Base-by-base conservation (phyloP, 129 eudicot genomes). In the Heracleum sosnowskyi region DNA sequence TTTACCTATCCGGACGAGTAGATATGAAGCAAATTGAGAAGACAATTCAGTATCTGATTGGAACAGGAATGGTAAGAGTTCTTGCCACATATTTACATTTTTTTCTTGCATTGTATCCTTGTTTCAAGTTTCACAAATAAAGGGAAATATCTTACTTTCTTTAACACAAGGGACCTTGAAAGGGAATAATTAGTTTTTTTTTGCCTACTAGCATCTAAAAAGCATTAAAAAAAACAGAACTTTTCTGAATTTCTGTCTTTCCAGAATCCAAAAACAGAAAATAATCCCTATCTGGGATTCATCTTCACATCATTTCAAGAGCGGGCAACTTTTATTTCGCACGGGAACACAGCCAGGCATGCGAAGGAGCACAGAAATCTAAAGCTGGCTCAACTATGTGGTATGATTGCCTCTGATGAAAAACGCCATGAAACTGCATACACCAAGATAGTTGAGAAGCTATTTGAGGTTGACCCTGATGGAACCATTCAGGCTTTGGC, bases 301-400 rank as follows among this genome's bases (percentile, higher is more conserved):
- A 89, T 94, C 53, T 94, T 91, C 80, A 94, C 98, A 2, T 94
- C 98, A 18, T 91, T 91, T 74, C 98, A 94, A 87, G 98, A 94
- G 74, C 79, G 98, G 39, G 98, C 97, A 20, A 94, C 98, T 12
- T 91, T 94, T 64, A 55, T 94, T 41, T 91, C 96, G 49, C 98
- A 94, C 33, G 98, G 96, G 16, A 94, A 94, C 93, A 94, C 97
- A 5, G 98, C 98, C 47, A 77, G 97, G 16, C 97, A 76, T 28
- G 98, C 98, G 13, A 85, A 90, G 86, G 90, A 86, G 28, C 87
- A 85, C 1, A 96, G 97, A 17, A 93, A 91, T 68, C 7, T 86
- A 9, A 91, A 93, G 45, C 85, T 94, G 47, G 98, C 98, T 31
- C 97, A 89, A 74, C 87, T 94, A 9, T 94, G 98, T 40, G 98